These are phyloP conservation scores for Baorangia bicolor DNA, from an alignment of 768 basidiomycete species.

Conservation along the genomic window DNA sequence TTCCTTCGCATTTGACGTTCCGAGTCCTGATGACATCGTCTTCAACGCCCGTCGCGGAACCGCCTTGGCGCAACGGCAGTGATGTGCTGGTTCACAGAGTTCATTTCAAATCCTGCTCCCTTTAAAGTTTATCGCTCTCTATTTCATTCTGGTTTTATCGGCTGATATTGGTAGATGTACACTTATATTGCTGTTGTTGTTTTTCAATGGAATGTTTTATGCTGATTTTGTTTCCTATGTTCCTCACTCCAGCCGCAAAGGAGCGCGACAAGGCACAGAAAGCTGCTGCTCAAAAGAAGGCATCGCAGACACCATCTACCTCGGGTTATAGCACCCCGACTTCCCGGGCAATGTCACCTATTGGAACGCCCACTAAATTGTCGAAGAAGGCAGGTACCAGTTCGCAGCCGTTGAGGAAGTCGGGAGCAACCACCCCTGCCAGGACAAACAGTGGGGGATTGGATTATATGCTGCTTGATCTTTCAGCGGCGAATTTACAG, in stretches of 20 bases:
- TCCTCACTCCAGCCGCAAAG: constrained; percentile 59
- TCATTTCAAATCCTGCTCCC: not conserved
- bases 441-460: constrained; percentile 31
- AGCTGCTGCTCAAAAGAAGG: constrained; percentile 44
- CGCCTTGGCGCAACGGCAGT: constrained; percentile 45
- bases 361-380: constrained; percentile 41
- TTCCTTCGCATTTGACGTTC: constrained; percentile 69
- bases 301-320: constrained; percentile 29
- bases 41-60: constrained; percentile 79
- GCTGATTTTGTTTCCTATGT: constrained; percentile 37
- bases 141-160: constrained; percentile 16
- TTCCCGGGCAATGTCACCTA: constrained; percentile 45
- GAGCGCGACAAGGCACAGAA: constrained; percentile 78
- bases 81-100: constrained; percentile 9
- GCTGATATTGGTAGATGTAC: constrained; percentile 30
- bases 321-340: constrained; percentile 41
- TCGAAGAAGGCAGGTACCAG: constrained; percentile 40
- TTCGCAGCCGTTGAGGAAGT: constrained; percentile 33
- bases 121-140: constrained; percentile 12
- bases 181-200: constrained; percentile 28
- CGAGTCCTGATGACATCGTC: constrained; percentile 92
- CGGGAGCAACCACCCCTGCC: constrained; percentile 44
- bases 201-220: constrained; percentile 37
- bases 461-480: constrained; percentile 67
- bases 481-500: constrained; percentile 69